Evolutionary conservation across 1,139 yeast genomes (phyloP).

Genomic region (Diutina siamensis): DNA sequence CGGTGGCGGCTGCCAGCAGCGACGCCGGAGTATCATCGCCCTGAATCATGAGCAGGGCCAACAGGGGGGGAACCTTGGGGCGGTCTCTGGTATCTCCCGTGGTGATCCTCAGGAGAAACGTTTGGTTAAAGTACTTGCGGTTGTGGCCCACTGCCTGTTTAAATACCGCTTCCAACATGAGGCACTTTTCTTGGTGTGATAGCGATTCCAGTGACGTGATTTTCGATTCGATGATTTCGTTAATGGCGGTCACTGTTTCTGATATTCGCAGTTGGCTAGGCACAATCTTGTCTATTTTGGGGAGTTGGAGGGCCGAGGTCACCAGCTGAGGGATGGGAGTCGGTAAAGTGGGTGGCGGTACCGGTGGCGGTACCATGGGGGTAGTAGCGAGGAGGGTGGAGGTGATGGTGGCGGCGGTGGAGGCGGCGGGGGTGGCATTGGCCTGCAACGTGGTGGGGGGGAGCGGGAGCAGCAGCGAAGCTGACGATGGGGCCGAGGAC

Average conservation of each 20-base stretch:
- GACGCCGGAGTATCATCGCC: background rate
- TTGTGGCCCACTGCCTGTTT: background rate
- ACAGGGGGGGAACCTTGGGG: constrained; percentile 2
- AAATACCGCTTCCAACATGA: background rate
- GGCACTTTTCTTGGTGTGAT: background rate
- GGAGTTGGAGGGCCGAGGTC: background rate
- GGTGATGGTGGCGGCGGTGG: constrained; percentile 1
- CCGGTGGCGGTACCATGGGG: background rate
- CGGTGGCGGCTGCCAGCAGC: background rate
- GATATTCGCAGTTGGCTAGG: background rate
- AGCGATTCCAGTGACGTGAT: background rate
- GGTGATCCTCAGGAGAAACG: background rate
- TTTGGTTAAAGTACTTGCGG: background rate
- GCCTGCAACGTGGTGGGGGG: background rate
- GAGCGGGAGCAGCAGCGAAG: background rate
- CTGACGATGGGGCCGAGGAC: background rate
- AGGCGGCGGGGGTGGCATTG: background rate
- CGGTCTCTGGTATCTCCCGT: background rate
- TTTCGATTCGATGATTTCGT: background rate
- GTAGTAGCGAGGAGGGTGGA: background rate
- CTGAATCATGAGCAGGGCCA: background rate
- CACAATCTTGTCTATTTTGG: background rate
- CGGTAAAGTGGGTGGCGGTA: background rate
- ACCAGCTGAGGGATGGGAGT: background rate
- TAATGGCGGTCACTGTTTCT: background rate